Conservation (phyloP, 345 rosid genomes). For the Chamaenerion angustifolium region DNA sequence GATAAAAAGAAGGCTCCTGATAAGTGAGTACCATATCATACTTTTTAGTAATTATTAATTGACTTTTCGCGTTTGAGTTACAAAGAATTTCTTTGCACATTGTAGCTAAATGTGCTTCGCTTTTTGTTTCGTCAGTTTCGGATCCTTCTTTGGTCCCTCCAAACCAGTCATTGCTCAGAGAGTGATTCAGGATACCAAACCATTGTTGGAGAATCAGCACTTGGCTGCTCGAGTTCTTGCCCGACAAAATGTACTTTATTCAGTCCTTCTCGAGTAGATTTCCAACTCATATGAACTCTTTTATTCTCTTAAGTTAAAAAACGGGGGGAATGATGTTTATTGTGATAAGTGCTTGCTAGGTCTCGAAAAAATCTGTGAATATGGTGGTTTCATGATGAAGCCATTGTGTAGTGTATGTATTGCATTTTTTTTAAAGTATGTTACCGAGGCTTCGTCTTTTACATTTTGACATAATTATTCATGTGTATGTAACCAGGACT, state of each 20-base stretch:
- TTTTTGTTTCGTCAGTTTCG: conserved; percentile 41
- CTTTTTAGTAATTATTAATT: background rate
- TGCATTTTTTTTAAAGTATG: no score
- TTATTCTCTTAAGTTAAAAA: no score
- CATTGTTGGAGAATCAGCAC: conserved; percentile 60
- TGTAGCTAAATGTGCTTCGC: background rate
- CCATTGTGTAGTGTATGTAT: no score
- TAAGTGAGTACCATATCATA: conserved; percentile 31
- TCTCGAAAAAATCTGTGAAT: no score
- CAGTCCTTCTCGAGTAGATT: background rate
- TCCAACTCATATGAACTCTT: no score
- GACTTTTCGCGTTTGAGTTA: background rate
- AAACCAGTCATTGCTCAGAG: conserved; percentile 76
- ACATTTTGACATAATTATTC: no score
- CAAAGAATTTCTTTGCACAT: background rate
- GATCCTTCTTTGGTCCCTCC: conserved; percentile 94
- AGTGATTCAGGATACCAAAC: conserved; percentile 95
- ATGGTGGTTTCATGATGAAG: no score
- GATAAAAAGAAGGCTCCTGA: conserved; percentile 40
- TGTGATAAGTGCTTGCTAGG: no score
- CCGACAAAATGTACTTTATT: conserved; percentile 29
- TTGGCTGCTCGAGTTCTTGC: conserved; percentile 23
- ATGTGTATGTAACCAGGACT: no score
- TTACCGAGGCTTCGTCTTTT: no score
- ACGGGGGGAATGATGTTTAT: no score